phyloP scores from a whole-genome alignment of 139 green algal species.

The Coccomyxa sp. region DNA sequence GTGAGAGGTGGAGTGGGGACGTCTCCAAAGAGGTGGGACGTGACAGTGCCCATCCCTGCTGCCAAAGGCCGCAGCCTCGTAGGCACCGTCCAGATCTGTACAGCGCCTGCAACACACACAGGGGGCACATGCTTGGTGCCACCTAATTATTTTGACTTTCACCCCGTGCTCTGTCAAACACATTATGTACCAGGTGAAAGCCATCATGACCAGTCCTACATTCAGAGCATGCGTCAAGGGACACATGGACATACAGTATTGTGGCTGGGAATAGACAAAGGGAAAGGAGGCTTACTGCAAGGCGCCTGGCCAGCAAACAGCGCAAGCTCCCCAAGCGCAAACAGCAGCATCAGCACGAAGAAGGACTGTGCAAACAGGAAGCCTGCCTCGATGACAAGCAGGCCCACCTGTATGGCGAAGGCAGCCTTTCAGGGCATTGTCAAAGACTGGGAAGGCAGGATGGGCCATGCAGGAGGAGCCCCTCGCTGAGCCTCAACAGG shows the following conservation, averaged over 20 bases:
- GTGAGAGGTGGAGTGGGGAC: slow-evolving; percentile 88
- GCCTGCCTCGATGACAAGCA: slow-evolving; percentile 10
- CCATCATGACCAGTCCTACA: not conserved
- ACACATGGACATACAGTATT: not conserved
- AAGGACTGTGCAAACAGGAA: slow-evolving; percentile 9
- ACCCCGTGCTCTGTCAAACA: not conserved
- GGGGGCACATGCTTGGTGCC: not conserved
- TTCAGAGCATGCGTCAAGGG: not conserved
- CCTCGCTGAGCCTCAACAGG: too few species aligned
- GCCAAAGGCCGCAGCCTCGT: slow-evolving; percentile 67
- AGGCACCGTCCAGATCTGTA: slow-evolving; percentile 84
- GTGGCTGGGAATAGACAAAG: not conserved
- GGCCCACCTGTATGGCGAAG: not conserved
- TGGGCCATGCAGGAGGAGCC: too few species aligned
- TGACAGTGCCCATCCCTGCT: slow-evolving; percentile 72
- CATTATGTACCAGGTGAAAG: not conserved
- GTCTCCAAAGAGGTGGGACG: slow-evolving; percentile 88
- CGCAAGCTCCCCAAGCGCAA: slow-evolving; percentile 46
- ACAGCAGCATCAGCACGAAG: slow-evolving; percentile 14
- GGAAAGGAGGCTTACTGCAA: not conserved
- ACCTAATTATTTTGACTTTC: not conserved
- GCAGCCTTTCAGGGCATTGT: not conserved
- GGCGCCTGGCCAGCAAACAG: slow-evolving; percentile 52
- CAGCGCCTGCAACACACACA: slow-evolving; percentile 23
- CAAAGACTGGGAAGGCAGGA: not conserved